Base-by-base conservation (phyloP, 768 basidiomycete genomes). In the Lactarius vividus region DNA sequence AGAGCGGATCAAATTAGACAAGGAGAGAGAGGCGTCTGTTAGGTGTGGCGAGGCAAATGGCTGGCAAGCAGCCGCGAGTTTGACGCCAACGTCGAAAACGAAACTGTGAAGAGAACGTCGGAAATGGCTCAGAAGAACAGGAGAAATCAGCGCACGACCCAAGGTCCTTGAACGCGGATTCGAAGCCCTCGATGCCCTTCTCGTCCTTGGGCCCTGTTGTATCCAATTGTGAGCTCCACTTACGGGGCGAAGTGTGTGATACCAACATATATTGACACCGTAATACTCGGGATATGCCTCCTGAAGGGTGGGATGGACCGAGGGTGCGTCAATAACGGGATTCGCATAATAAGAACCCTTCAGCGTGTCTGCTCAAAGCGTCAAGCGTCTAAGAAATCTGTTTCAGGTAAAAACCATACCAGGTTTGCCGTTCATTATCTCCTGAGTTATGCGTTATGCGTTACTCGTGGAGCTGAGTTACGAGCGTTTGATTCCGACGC, bases 331-430 rank as follows among this genome's bases (percentile, higher is more conserved):
- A 0, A 88, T 72, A 29, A 88, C 76, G 10, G 94, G 94, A 71
- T 90, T 95, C 40, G 94, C 95, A 74, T 99, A 99, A 78, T 88
- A 99, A 0, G 92, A 94, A 3, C 96, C 96, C 75, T 98, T 98
- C 71, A 96, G 79, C 2, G 83, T 79, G 74, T 98, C 94, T 88
- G 74, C 71, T 39, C 65, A 57, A 23, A 7, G 23, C 31, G 15
- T 39, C 20, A 56, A 29, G 37, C 8, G 15, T 61, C 63, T n/a
- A 46, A 53, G 42, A 16, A 49, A 5, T 6, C 7, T 35, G 20
- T 49, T 49, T 42, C 55, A 26, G 56, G 31, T 40, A 35, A 13
- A 26, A 31, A 40, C 59, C 73, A 69, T 66, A 84, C 89, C 92
- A 70, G 89, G 91, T 71, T 86, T 88, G 35, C 96, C 96, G 72